phyloP scores from a whole-genome alignment of 345 rosid species.

The Microcos paniculata region DNA sequence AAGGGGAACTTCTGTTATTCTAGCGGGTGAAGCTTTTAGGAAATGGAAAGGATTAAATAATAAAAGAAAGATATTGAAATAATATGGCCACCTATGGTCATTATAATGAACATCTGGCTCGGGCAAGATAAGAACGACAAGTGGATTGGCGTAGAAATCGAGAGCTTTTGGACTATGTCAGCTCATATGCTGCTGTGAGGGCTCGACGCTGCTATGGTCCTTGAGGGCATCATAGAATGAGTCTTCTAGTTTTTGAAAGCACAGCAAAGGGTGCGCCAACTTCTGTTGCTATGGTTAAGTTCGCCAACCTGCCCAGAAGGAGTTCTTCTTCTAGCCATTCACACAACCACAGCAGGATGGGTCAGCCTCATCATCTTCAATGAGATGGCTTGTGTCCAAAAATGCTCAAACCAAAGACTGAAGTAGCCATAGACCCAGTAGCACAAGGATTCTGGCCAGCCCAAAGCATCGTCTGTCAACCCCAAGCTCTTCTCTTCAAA shows the following conservation, averaged over 20 bases:
- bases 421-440: too few relatives aligned
- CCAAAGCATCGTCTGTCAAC: too few relatives aligned
- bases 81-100: slow-evolving; percentile 97
- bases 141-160: slow-evolving; percentile 96
- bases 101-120: slow-evolving; percentile 78
- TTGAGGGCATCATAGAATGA: slow-evolving; percentile 93
- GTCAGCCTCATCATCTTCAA: too few relatives aligned
- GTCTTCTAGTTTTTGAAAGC: slow-evolving; percentile 75
- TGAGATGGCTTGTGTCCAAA: too few relatives aligned
- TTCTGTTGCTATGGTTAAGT: too few relatives aligned
- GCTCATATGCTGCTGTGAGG: slow-evolving; percentile 60
- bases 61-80: slow-evolving; percentile 67
- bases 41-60: slow-evolving; percentile 78
- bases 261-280: slow-evolving; percentile 73
- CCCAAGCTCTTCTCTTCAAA: too few relatives aligned
- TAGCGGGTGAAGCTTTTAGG: slow-evolving; percentile 71
- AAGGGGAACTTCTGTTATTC: slow-evolving; percentile 67
- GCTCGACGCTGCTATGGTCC: slow-evolving; percentile 98
- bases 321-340: too few relatives aligned
- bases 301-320: too few relatives aligned
- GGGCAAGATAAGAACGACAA: slow-evolving; percentile 82
- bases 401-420: too few relatives aligned
- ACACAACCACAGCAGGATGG: too few relatives aligned
- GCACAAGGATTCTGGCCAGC: too few relatives aligned
- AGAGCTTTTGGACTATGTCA: slow-evolving; percentile 79